These are phyloP conservation scores for Sonneratia caseolaris DNA, from an alignment of 345 rosid species.

Conservation along the genomic window DNA sequence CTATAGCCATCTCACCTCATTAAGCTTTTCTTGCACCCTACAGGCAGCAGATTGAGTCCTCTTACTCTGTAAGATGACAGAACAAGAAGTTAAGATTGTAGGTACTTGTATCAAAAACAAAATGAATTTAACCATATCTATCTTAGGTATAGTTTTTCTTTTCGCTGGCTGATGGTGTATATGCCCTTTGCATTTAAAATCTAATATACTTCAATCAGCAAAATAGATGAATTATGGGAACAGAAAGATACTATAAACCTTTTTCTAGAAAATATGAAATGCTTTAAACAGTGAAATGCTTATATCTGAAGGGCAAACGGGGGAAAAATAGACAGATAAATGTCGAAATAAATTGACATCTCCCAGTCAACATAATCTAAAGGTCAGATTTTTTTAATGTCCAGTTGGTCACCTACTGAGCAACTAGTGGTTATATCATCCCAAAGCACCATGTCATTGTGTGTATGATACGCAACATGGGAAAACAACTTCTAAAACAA, in stretches of 20 bases:
- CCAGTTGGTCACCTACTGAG: neutral
- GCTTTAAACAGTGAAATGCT: neutral
- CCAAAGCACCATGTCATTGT: neutral
- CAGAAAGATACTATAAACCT: neutral
- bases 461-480: neutral
- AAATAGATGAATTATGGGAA: neutral
- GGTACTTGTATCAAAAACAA: neutral
- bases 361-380: neutral
- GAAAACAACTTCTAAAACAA: neutral
- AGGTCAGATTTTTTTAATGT: neutral
- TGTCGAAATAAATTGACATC: neutral
- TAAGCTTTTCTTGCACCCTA: constrained; percentile 42
- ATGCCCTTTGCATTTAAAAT: neutral
- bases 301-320: neutral
- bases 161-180: neutral
- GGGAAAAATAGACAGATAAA: neutral
- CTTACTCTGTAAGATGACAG: constrained; percentile 27
- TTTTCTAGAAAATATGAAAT: neutral
- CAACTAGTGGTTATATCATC: neutral
- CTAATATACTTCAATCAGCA: neutral
- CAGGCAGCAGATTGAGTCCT: constrained; percentile 30
- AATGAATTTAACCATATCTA: neutral
- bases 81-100: neutral
- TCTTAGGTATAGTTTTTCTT: neutral
- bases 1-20: constrained; percentile 37